Evolutionary conservation across 176 grass and related monocot species (phyloP).

Genomic region (Zoysia japonica): DNA sequence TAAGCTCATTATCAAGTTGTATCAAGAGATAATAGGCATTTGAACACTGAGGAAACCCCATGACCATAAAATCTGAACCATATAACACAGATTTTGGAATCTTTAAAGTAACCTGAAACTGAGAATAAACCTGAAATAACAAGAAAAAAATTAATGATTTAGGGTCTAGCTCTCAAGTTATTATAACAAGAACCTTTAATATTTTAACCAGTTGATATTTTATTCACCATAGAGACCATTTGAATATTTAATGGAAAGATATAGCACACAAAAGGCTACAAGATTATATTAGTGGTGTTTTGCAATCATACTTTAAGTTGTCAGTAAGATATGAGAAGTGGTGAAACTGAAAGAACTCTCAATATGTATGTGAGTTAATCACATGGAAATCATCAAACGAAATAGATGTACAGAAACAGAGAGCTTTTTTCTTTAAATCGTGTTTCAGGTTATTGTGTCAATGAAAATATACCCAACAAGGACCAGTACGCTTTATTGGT

Average conservation of each 20-base stretch:
- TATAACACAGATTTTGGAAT: conserved; percentile 66
- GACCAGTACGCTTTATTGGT: neutral
- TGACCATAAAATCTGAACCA: conserved; percentile 71
- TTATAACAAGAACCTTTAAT: conserved; percentile 27
- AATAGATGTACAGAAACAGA: neutral
- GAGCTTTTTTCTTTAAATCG: neutral
- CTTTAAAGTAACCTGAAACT: conserved; percentile 60
- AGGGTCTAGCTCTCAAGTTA: conserved; percentile 18
- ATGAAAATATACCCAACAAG: neutral
- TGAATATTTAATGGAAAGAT: conserved; percentile 20
- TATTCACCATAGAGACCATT: conserved; percentile 1
- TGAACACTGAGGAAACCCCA: conserved; percentile 68
- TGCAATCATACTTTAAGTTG: neutral
- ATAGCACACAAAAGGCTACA: conserved; percentile 5
- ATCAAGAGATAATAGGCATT: conserved; percentile 91
- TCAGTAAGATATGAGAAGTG: conserved; percentile 14
- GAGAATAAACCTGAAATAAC: conserved; percentile 77
- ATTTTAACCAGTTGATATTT: neutral
- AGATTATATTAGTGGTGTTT: neutral
- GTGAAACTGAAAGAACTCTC: neutral
- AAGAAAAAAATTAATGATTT: conserved; percentile 32
- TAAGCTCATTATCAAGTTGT: conserved; percentile 80
- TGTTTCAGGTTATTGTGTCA: conserved; percentile 7
- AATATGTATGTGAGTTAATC: neutral
- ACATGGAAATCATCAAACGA: conserved; percentile 2